Evolutionary conservation across 169 alveolate species (phyloP), one percentile per base, ranked within the genome.

Genomic region (Plasmodium knowlesi): DNA sequence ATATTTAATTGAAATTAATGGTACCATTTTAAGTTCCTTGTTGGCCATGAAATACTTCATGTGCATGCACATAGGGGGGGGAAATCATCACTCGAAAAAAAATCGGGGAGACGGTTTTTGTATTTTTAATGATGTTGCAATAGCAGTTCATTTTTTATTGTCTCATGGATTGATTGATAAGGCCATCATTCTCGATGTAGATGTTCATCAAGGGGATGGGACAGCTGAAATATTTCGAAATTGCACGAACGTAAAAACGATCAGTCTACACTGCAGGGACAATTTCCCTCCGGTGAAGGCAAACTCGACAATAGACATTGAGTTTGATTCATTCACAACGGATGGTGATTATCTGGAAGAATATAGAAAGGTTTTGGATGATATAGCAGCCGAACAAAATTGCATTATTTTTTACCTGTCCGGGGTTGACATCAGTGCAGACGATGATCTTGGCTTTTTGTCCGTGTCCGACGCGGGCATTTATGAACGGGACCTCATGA

Each of bases 141-240:
- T 83, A 46, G 95, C 92, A 8, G 88, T 93, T 14, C 73, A 82
- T 50, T 84, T 83, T 54, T 90, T 93, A 70, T 85, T 94, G 54
- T 74, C 92, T 46, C 71, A 83, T 57, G 84, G 53, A 67, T 72
- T 86, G n/a, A 57, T 86, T 74, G 46, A 76, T 22, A 86, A 54
- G 57, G 86, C 57, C 16, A 74, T 94, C 37, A 84, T 94, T n/a
- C 76, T 94, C 34, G 96, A 94, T 74, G 81, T 94, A 25, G 94
- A 91, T 80, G 96, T 94, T 2, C 95, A 94, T 71, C 95, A 94
- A 82, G 95, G 94, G 8, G 95, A 94, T 76, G 96, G 96, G 2
- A 94, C 96, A 5, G 96, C 95, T n/a, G 96, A 88, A 53, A 88
- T 83, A 22, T 90, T 91, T 79, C 67, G 53, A 32, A 79, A 76